Evolutionary conservation across 148 eudicot genomes (phyloP).

Genomic region (Spergularia marina): DNA sequence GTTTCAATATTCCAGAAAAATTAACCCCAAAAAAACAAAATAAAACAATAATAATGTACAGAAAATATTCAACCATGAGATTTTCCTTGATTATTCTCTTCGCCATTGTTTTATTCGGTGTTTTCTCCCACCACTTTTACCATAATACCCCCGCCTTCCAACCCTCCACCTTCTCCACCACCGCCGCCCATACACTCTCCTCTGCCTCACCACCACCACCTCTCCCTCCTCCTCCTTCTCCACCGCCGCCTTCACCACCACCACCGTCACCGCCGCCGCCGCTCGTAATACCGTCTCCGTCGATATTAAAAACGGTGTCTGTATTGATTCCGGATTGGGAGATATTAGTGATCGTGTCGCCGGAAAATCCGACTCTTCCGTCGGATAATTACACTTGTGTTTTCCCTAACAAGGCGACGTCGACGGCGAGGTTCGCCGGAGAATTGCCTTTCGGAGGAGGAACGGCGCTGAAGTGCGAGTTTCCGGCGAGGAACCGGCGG

Average conservation of each 20-base stretch:
- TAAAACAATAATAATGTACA: neutral
- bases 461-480: constrained; percentile 36
- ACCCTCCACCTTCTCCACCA: neutral
- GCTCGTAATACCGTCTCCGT: neutral
- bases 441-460: constrained; percentile 32
- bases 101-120: constrained; percentile 10
- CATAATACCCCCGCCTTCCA: constrained; percentile 1
- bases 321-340: constrained; percentile 63
- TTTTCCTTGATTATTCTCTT: constrained; percentile 14
- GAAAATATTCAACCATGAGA: constrained; percentile 13
- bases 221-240: neutral
- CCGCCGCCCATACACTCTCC: neutral
- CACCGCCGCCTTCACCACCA: neutral
- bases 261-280: neutral
- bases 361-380: constrained; percentile 15
- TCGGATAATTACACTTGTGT: constrained; percentile 33
- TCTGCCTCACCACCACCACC: neutral
- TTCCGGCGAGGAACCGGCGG: constrained; percentile 48
- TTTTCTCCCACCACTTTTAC: constrained; percentile 27
- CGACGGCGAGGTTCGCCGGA: constrained; percentile 46
- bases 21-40: neutral
- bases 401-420: constrained; percentile 26
- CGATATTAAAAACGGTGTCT: constrained; percentile 17
- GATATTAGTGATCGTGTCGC: constrained; percentile 40
- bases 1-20: constrained; percentile 13